Base-by-base conservation (phyloP, 2,329 filamentous ascomycete species). In the Myriosclerotinia scirpicola region DNA sequence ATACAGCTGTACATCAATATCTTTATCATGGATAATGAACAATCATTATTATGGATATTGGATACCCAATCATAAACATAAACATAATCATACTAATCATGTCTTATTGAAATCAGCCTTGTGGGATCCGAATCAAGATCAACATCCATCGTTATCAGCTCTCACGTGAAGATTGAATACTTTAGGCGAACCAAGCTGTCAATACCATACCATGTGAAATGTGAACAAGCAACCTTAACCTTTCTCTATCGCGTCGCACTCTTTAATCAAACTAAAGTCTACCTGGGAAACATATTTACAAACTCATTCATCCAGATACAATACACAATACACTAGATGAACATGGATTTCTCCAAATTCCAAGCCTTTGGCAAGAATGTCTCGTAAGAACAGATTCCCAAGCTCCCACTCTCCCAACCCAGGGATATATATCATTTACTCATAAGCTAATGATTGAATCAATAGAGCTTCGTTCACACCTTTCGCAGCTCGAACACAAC, bases 401-500 rank as follows among this genome's bases (percentile, higher is more conserved):
- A 69, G 67, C 61, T 69, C 59, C 50, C 55, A 65, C 65, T 61
- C 59, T 56, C 59, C 48, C 66, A 74, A 78, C 30, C 8, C 6
- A 40, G 34, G 22, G 46, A 67, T 63, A 34, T 34, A 34, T n/a
- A n/a, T 48, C 26, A 54, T 53, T 34, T 26, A 11, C 36, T 34
- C 20, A 17, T 7, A 26, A 77, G 76, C 73, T 77, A 73, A 72
- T 53, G 56, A 67, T 69, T 75, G 76, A 77, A 72, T 74, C 40
- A 87, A 76, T 76, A 93, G 93, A 77, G 90, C 91, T 71, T 89
- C 89, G 74, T 91, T 98, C 80, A 93, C 92, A 72, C 95, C 95
- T 46, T 97, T 96, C 78, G 93, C 93, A 71, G 90, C 92, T 76
- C 90, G 94, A 77, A 97, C 93, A 67, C 92, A 96, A 80, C 95